Conservation (phyloP, 2,329 filamentous ascomycete species). For the Orbilia ellipsospora region DNA sequence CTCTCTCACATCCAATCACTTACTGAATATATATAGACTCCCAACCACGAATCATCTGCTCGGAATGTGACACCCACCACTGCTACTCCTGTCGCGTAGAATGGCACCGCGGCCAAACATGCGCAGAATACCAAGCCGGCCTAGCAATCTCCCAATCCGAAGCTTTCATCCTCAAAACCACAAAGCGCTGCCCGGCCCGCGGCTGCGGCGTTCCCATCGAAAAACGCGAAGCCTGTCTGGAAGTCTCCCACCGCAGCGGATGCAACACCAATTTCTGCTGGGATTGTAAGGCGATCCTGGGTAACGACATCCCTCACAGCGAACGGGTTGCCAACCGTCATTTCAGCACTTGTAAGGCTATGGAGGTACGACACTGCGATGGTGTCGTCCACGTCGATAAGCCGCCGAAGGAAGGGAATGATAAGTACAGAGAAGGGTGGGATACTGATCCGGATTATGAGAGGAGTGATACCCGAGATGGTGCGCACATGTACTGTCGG, state of each 20-base stretch:
- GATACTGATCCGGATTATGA: slow-evolving; percentile 33
- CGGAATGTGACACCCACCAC: slow-evolving; percentile 50
- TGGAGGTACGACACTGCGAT: slow-evolving; percentile 49
- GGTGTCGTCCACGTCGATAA: slow-evolving; percentile 38
- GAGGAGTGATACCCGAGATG: slow-evolving; percentile 35
- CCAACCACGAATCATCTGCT: slow-evolving; percentile 50
- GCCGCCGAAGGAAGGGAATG: slow-evolving; percentile 42
- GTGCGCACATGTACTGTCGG: slow-evolving; percentile 49
- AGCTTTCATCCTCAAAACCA: slow-evolving; percentile 50
- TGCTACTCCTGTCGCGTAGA: slow-evolving; percentile 46
- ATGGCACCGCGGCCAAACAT: slow-evolving; percentile 43
- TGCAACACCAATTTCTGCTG: slow-evolving; percentile 54
- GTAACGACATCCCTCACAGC: slow-evolving; percentile 48
- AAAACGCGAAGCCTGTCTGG: slow-evolving; percentile 45
- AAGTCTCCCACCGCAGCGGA: slow-evolving; percentile 45
- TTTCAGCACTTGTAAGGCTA: slow-evolving; percentile 46
- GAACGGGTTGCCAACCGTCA: slow-evolving; percentile 47
- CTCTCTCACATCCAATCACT: not conserved
- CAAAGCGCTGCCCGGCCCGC: slow-evolving; percentile 42
- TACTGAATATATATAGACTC: slow-evolving; percentile 6
- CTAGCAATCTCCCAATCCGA: slow-evolving; percentile 44
- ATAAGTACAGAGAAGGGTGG: slow-evolving; percentile 45
- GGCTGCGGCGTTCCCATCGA: slow-evolving; percentile 49
- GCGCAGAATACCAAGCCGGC: slow-evolving; percentile 36
- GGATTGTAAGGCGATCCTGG: slow-evolving; percentile 51